phyloP scores from a whole-genome alignment of 1,139 yeast genomes.

The Yamadazyma triangularis region DNA sequence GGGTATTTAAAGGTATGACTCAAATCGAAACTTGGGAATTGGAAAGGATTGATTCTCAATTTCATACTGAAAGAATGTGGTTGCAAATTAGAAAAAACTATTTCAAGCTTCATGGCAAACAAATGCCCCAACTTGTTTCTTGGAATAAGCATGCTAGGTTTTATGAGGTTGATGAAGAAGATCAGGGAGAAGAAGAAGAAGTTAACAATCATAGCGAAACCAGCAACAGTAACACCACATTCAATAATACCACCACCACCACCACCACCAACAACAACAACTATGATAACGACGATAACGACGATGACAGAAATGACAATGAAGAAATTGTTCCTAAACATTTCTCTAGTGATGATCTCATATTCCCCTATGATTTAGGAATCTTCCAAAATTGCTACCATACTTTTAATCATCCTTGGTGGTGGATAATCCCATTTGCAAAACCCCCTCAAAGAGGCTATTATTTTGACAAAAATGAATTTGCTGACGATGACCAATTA shows the following conservation, averaged over 20 bases:
- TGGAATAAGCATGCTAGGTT: slow-evolving; percentile 33
- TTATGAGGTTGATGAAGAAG: slow-evolving; percentile 13
- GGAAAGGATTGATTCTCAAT: slow-evolving; percentile 72
- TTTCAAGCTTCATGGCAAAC: slow-evolving; percentile 33
- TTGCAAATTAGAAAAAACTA: slow-evolving; percentile 45
- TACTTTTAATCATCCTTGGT: slow-evolving; percentile 53
- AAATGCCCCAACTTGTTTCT: slow-evolving; percentile 43
- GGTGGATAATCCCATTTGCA: slow-evolving; percentile 73
- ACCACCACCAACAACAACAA: too few species aligned
- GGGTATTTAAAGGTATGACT: slow-evolving; percentile 67
- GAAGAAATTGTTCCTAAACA: slow-evolving; percentile 21
- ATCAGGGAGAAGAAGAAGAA: too few species aligned
- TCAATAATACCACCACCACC: too few species aligned
- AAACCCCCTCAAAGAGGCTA: slow-evolving; percentile 42
- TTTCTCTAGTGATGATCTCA: slow-evolving; percentile 52
- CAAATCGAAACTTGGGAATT: slow-evolving; percentile 92
- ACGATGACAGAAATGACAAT: background rate
- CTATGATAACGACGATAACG: background rate
- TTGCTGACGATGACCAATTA: slow-evolving; percentile 52
- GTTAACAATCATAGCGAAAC: too few species aligned
- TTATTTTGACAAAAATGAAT: slow-evolving; percentile 52
- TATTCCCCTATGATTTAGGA: slow-evolving; percentile 83
- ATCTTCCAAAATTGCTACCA: slow-evolving; percentile 47
- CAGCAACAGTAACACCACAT: too few species aligned
- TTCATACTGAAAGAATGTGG: slow-evolving; percentile 53